Base-by-base conservation (phyloP, 2,329 filamentous ascomycete species). In the Allantophomopsis cytisporea region DNA sequence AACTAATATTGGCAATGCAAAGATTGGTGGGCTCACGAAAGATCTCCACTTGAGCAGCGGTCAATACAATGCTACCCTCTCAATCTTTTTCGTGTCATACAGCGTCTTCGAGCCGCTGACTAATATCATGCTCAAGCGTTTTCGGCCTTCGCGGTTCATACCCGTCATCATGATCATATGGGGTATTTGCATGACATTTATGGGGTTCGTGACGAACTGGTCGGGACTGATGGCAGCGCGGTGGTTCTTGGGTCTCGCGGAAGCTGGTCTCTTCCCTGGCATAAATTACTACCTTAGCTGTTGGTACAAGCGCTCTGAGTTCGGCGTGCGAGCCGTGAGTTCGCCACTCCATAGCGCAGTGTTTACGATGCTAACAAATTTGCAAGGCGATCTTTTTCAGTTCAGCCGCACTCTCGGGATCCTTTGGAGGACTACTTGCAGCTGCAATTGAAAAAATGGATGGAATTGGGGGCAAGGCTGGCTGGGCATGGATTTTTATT, bases 1-100 rank as follows among this genome's bases (percentile, higher is more conserved):
- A 12, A 87, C 84, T 18, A 89, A 91, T 50, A 87, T 91, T 43
- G 82, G 82, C 35, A 88, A 66, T 57, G 84, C 72, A 36, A 74
- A 71, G 45, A 68, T 76, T 40, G 70, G 69, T 10, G 61, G 65
- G 37, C 58, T 76, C 10, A 47, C 59, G 20, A 47, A 65, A 10
- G 76, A 82, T 41, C 61, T 91, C 13, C 39, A 50, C 6, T 47
- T 69, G 23, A 73, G 89, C 65, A 68, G 68, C 1, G 59, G 65
- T 5, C 66, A 82, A 52, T 94, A 87, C 62, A 88, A 88, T 56
- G 66, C 72, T 16, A 73, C 78, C 0, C 66, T 94, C 7, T 84
- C 82, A 28, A 80, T 93, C 49, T 94, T 94, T 63, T 94, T 93
- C 62, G 68, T 93, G 37, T 86, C 82, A 1, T 94, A 94, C 55